These are phyloP conservation scores for Arthromyces matolae DNA, from an alignment of 768 basidiomycete species.

Conservation along the genomic window DNA sequence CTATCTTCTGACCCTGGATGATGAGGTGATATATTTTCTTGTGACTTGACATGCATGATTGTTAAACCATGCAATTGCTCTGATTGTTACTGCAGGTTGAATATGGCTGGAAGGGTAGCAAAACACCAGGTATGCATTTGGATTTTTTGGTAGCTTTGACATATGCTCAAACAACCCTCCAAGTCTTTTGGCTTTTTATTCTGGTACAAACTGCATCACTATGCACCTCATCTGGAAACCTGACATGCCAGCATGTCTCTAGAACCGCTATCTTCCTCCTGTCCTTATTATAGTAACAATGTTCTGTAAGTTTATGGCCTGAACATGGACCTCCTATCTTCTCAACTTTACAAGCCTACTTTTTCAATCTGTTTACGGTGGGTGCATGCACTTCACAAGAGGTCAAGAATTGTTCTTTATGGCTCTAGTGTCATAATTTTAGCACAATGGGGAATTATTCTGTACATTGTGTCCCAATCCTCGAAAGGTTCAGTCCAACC, in stretches of 20 bases:
- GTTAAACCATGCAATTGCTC: no score
- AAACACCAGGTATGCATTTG: neutral
- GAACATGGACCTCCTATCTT: neutral
- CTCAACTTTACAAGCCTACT: neutral
- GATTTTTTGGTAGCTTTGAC: neutral
- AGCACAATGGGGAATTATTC: slow-evolving; percentile 5
- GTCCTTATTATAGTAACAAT: slow-evolving; percentile 13
- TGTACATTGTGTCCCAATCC: slow-evolving; percentile 4
- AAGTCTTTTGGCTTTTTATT: slow-evolving; percentile 10
- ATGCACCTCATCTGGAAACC: neutral
- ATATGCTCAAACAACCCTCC: no score
- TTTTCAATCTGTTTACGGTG: neutral
- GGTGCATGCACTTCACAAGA: slow-evolving; percentile 1
- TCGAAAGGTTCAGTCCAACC: neutral
- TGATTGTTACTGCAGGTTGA: neutral
- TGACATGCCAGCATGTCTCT: neutral
- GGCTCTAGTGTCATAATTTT: neutral
- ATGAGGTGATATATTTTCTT: slow-evolving; percentile 7
- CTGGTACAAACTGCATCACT: slow-evolving; percentile 3
- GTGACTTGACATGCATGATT: no score
- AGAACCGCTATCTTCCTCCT: slow-evolving; percentile 18
- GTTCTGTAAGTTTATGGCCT: slow-evolving; percentile 7
- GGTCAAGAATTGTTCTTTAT: neutral
- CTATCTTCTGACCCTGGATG: slow-evolving; percentile 13
- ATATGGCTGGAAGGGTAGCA: slow-evolving; percentile 6